Conservation (phyloP, 1,284 basidiomycete species). For the Apiotrichum montevideense region DNA sequence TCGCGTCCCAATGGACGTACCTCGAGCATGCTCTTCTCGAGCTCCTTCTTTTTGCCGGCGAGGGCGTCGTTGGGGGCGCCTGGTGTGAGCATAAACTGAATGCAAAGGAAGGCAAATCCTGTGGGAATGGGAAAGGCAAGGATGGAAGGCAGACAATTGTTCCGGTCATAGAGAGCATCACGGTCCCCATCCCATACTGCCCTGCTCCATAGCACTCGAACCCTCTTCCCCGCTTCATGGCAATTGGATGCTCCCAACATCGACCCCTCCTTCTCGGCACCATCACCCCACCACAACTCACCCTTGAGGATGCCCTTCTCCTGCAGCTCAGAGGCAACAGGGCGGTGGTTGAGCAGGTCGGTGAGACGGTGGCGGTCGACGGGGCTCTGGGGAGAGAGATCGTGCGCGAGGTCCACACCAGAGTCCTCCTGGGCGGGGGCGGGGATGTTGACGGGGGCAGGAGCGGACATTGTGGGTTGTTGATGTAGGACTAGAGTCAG, state of each 20-base stretch:
- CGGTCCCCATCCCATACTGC: too few relatives aligned
- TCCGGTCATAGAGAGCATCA: too few relatives aligned
- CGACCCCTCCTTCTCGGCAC: too few relatives aligned
- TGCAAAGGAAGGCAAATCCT: too few relatives aligned
- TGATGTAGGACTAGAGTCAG: not conserved
- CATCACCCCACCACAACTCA: conserved; percentile 28
- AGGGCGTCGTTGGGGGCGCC: conserved; percentile 56
- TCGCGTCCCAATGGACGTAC: conserved; percentile 35
- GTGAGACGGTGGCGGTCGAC: conserved; percentile 52
- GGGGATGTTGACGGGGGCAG: conserved; percentile 24
- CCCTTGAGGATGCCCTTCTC: conserved; percentile 71
- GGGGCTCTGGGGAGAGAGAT: conserved; percentile 33
- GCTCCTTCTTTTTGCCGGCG: conserved; percentile 61
- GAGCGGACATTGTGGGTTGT: conserved; percentile 16
- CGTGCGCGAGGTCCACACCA: conserved; percentile 34
- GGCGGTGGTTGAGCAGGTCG: conserved; percentile 55
- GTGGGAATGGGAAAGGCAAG: too few relatives aligned
- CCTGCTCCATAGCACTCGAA: too few relatives aligned
- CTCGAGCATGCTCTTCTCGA: conserved; percentile 63
- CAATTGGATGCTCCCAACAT: too few relatives aligned
- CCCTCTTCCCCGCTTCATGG: too few relatives aligned
- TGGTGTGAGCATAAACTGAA: conserved; percentile 5
- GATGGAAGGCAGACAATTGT: too few relatives aligned
- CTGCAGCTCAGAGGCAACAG: conserved; percentile 60
- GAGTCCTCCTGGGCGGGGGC: conserved; percentile 23